Evolutionary conservation across 495 filamentous ascomycete species (phyloP), one percentile per base, ranked within the genome.

Genomic region (Pyrenopolyporus hunteri): DNA sequence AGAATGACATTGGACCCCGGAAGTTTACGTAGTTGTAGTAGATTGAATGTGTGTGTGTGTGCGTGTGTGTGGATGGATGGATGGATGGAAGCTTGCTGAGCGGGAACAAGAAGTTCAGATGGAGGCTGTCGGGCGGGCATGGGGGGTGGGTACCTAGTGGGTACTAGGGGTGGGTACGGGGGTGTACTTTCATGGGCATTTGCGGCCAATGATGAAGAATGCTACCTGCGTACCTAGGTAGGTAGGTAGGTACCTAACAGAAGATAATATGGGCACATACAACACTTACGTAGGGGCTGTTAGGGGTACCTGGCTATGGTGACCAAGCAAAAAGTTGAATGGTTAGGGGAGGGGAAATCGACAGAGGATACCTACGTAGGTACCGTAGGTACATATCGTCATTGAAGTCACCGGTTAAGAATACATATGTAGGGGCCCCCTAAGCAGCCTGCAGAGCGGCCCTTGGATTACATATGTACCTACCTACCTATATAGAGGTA

Each of bases 11-110:
- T 56, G 56, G 55, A 50, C 56, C 62, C 56, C 45, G 44, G 22
- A 57, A 52, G 51, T 66, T 46, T 59, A 59, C 63, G 63, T 66
- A 64, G 59, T 59, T 61, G 49, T 53, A n/a, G n/a, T n/a, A 53
- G 49, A 51, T 45, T 42, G 26, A 29, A 9, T 29, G 26, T 29
- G 26, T n/a, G 26, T 29, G 9, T 4, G 9, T 5, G 9, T 46
- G 29, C 11, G 35, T 39, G 17, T n/a, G 29, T 49, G 26, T 28
- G 51, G 26, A 43, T 55, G 8, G 51, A n/a, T n/a, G n/a, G 28
- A 29, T 26, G 40, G 33, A 33, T n/a, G n/a, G 49, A 40, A 42
- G 36, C 43, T 46, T 11, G n/a, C 29, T 31, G 49, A 17, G 49
- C 49, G 49, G 49, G 49, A 53, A 43, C 49, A 53, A 53, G 26